A percentile compares a stretch with the other conserved stretches of the same genome.
Evolutionary conservation across 345 rosid genomes (phyloP).

Genomic region (Linum tenue): DNA sequence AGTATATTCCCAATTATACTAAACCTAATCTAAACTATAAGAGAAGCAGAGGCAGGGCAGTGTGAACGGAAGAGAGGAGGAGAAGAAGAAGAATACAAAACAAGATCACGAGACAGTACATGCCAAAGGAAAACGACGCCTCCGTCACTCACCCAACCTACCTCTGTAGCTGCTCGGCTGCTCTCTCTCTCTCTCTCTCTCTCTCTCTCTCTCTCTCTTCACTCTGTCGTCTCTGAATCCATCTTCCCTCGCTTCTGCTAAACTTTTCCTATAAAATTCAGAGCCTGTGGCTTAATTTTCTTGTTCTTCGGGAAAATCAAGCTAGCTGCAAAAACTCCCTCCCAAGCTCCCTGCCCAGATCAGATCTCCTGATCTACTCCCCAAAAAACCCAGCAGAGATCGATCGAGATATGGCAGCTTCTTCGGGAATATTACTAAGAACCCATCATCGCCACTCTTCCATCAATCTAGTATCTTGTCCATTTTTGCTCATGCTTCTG

Average conservation of each 20-base stretch:
- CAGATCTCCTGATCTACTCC: neutral
- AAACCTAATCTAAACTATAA: too few species aligned
- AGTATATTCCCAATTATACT: too few species aligned
- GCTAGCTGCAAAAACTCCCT: slow-evolving; percentile 19
- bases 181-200: too few species aligned
- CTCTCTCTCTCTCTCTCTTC: too few species aligned
- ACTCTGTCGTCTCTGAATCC: too few species aligned
- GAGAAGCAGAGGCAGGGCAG: too few species aligned
- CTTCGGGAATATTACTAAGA: slow-evolving; percentile 16
- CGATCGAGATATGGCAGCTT: neutral
- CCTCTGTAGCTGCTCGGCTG: neutral
- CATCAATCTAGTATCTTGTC: too few species aligned
- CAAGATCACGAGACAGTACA: slow-evolving; percentile 33
- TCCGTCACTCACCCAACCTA: neutral
- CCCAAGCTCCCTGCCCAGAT: slow-evolving; percentile 1
- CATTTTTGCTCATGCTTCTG: too few species aligned
- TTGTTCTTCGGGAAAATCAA: too few species aligned
- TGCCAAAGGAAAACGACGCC: slow-evolving; percentile 18
- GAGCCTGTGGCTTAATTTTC: slow-evolving; percentile 7
- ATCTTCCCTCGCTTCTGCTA: too few species aligned
- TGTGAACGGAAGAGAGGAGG: too few species aligned
- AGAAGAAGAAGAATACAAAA: slow-evolving; percentile 18
- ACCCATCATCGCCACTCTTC: slow-evolving; percentile 13
- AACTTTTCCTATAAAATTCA: slow-evolving; percentile 8
- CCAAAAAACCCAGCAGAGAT: neutral